Evolutionary conservation across 192 early-diverging fungal genomes (phyloP), one percentile per base, ranked within the genome.

Genomic region (Linnemannia zychae): DNA sequence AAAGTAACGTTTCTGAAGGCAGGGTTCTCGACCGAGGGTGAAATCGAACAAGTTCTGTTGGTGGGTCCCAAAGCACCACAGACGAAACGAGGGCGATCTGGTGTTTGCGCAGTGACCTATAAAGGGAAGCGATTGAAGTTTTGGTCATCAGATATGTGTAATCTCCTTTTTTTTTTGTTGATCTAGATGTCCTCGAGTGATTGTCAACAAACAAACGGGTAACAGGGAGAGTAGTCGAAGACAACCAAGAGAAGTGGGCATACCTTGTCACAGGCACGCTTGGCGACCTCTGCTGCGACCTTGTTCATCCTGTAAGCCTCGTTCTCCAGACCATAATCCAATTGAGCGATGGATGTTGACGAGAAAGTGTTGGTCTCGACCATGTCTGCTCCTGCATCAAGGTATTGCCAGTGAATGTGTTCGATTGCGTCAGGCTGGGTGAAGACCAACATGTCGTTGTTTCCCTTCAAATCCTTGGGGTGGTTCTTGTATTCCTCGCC

Each of bases 281-380:
- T 93, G 5, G 98, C 98, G 18, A 99, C 87, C 79, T 93, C 93
- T 33, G 97, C 95, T 2, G 97, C 93, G 22, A 94, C 96, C 88
- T 95, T 96, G 91, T 99, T 99, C 86, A 99, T 90, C 81, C 96
- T 94, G 88, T 99, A 99, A 16, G 94, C 98, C 47, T 94, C 86
- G 18, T 94, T 89, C 84, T 98, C 96, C 84, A 96, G 91, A 46
- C 87, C 91, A 76, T 99, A 99, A 88, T 99, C 98, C 28, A 95
- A 92, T 87, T 99, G 98, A 15, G 97, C 96, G 86, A 98, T 99
- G 4, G 92, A 92, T 36, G 98, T 98, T 9, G 92, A 92, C 33
- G 94, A 95, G 90, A 99, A 99, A n/a, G 98, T 98, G 90, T 99
- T 99, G 47, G 98, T 98, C 88, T 98, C 98, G 63, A 99, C 88